Base-by-base conservation (phyloP, 495 filamentous ascomycete species). In the Cercophora scortea region DNA sequence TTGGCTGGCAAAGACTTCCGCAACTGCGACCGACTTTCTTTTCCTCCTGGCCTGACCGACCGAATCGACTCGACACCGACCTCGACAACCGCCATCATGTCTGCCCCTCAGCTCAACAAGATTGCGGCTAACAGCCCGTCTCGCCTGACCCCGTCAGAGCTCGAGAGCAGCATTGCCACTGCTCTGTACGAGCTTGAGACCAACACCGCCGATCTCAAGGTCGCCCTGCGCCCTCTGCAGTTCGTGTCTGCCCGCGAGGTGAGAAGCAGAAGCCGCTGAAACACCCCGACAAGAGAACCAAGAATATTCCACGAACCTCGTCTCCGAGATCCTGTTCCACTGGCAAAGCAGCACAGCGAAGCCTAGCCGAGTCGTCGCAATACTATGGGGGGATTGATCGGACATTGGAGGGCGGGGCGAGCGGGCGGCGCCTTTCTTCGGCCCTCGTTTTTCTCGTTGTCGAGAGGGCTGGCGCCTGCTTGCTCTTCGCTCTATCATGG, bases 181-280 rank as follows among this genome's bases (percentile, higher is more conserved):
- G 93, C 92, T 76, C 87, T 98, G 57, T 94, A 86, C 79, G 93
- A 98, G 62, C 85, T 98, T 70, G 93, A 98, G 87, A 88, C 83
- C 78, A 95, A 95, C 83, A 95, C 90, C 68, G 75, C 88, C 68
- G 93, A 98, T 75, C 88, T 98, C 78, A 93, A 88, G 86, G 79
- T 78, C 66, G 82, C 88, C 51, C 85, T 98, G 68, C 82, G 93
- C 61, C 94, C 93, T 68, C 82, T 98, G 71, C 93, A 97, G 82
- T 94, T 98, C 79, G 85, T 88, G 67, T 92, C 87, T 73, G 93
- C 93, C 69, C 87, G 89, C 71, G 93, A 98, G 91, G 93, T 98
- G 84, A 86, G 89, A 79, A 79, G 60, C 67, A 61, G 56, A 59
- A 54, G 40, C 55, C 46, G 18, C 32, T 43, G 49, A 32, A 17